Base-by-base conservation (phyloP, 2,329 filamentous ascomycete genomes). In the Coniella vitis region DNA sequence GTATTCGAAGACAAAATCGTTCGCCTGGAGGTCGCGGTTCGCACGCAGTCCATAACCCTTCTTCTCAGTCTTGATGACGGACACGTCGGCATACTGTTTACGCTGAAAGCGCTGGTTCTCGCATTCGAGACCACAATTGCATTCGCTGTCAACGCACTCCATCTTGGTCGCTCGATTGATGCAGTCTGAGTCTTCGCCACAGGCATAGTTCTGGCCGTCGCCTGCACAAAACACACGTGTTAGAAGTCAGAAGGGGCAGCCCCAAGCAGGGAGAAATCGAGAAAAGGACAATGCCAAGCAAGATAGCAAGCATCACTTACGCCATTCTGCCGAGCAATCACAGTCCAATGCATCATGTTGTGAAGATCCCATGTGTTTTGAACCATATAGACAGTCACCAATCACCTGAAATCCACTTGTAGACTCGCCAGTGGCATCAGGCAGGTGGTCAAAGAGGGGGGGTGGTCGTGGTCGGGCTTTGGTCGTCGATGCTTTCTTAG, bases 161-260 rank as follows among this genome's bases (percentile, higher is more conserved):
- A 97, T 95, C 68, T 96, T 97, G 51, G 91, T 97, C 50, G 89
- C 87, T 61, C 93, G 87, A 67, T 98, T 98, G 74, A 98, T 98
- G 69, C 93, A 98, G 67, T 97, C 91, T 14, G 90, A 95, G 67
- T 96, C 89, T 60, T 96, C 90, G 56, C 88, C 91, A 66, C 93
- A 98, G 43, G 93, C 90, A 68, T 84, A 69, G 65, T 98, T 98
- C 55, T 70, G 65, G 54, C 78, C 76, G 64, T 81, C 70, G 32
- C 69, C 81, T 85, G 61, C 17, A 56, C 19, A 38, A 29, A 45
- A 59, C 19, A 22, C 3, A 38, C 36, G 7, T 14, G 12, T 3
- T n/a, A 8, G 9, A 56, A 12, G 44, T 41, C 16, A 37, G 17
- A 41, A 51, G 25, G 46, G 17, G 53, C 29, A 52, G 45, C 58